Base-by-base conservation (phyloP, 2,329 filamentous ascomycete genomes). In the Ophiostoma tasmaniense region DNA sequence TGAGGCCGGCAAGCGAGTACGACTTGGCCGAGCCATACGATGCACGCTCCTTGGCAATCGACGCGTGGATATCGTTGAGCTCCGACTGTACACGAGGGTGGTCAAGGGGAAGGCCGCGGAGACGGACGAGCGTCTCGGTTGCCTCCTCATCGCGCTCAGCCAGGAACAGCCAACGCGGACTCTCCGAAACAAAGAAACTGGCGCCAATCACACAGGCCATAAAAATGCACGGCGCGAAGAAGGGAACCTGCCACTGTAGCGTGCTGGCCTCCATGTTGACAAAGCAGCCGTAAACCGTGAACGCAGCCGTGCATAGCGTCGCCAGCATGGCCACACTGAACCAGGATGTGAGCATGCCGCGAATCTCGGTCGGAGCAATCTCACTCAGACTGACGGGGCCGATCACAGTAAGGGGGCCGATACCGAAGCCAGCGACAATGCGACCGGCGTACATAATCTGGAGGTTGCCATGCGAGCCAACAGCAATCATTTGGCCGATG, bases 351-450 rank as follows among this genome's bases (percentile, higher is more conserved):
- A 82, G 76, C 50, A 76, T 74, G 11, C 80, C 81, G 55, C 81
- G 78, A 52, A 82, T 77, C 28, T 80, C 74, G 67, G 81, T 82
- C 20, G 83, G 83, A 0, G 80, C 77, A 78, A 81, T 81, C 75
- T 83, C 81, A 28, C 77, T 77, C 33, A 75, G 77, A 73, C 79
- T 82, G 73, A 83, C 79, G 65, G 81, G 81, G n/a, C 82, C 79
- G 50, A 81, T 76, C 67, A 79, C 79, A 2, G 78, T 79, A 10
- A 78, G 77, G 66, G 78, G 75, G 11, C 80, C 79, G 5, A 80
- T 75, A 37, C 79, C 77, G 17, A 78, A 70, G 8, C 76, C 77
- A 2, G 76, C 73, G 22, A 75, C 72, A 2, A 78, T 76, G 14
- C 80, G 78, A 11, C 76, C 79, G 10, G 76, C 79, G 64, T 81